A percentile compares a stretch with the other conserved stretches of the same genome.
Conservation (phyloP, 768 basidiomycete species). For the Glaciozyma antarctica region DNA sequence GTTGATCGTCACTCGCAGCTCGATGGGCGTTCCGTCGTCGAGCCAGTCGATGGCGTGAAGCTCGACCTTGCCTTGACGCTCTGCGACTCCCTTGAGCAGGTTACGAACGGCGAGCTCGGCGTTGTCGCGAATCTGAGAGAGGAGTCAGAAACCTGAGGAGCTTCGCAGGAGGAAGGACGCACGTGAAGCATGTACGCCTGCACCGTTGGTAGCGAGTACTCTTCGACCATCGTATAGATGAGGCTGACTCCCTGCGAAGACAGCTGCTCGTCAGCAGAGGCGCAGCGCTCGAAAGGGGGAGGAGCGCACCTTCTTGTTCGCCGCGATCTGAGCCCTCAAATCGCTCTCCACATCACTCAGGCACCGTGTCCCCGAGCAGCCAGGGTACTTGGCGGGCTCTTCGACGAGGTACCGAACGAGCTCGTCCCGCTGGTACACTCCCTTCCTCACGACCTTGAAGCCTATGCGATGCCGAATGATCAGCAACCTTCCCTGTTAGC, state of each 20-base stretch:
- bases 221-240: conserved; percentile 54
- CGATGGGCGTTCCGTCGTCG: conserved; percentile 68
- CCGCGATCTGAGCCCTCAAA: conserved; percentile 86
- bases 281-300: conserved; percentile 63
- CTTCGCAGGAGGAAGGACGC: not conserved
- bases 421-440: conserved; percentile 66
- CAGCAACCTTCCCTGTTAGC: no score
- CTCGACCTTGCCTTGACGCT: conserved; percentile 55
- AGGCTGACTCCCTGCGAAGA: conserved; percentile 10
- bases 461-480: conserved; percentile 30
- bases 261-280: not conserved
- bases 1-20: conserved; percentile 66
- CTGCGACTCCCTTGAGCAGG: conserved; percentile 64
- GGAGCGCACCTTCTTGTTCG: conserved; percentile 73
- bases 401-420: conserved; percentile 71
- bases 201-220: conserved; percentile 75
- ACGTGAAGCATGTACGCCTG: conserved; percentile 52
- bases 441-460: conserved; percentile 80
- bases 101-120: conserved; percentile 79
- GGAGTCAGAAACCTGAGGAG: not conserved
- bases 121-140: conserved; percentile 61
- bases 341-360: conserved; percentile 85
- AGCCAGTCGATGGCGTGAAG: conserved; percentile 71
- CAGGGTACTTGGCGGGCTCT: conserved; percentile 59
- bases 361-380: conserved; percentile 78